Evolutionary conservation across 352 stramenopile genomes (phyloP).

Genomic region (Phytophthora multivora): DNA sequence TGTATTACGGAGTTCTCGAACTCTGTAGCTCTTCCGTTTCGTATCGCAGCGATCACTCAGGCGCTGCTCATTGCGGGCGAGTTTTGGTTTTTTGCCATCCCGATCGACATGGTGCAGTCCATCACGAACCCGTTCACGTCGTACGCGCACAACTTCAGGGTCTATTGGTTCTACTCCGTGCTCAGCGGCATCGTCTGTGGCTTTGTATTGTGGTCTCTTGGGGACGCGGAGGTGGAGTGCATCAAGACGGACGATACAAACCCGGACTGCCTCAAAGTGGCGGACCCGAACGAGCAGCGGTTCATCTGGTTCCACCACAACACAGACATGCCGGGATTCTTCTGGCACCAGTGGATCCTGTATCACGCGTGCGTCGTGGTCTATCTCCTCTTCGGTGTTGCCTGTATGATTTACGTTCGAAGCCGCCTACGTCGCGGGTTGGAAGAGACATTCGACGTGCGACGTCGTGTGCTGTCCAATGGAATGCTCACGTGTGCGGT

Average conservation of each 20-base stretch:
- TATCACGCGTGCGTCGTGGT: constrained; percentile 84
- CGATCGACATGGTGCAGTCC: constrained; percentile 88
- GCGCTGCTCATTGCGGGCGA: constrained; percentile 82
- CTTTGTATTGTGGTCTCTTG: constrained; percentile 64
- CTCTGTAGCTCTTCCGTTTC: constrained; percentile 61
- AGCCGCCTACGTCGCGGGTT: constrained; percentile 72
- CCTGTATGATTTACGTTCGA: constrained; percentile 80
- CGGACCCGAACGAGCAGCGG: constrained; percentile 38
- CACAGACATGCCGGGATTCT: constrained; percentile 74
- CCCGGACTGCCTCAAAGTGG: constrained; percentile 28
- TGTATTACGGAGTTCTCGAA: constrained; percentile 66
- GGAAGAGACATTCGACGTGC: constrained; percentile 87
- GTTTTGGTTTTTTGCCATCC: constrained; percentile 91
- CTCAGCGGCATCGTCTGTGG: constrained; percentile 74
- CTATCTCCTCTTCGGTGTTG: constrained; percentile 76
- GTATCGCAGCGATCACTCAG: constrained; percentile 70
- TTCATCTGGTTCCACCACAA: constrained; percentile 90
- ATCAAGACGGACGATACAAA: constrained; percentile 22
- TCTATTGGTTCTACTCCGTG: constrained; percentile 87
- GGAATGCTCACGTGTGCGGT: constrained; percentile 81
- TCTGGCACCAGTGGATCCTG: constrained; percentile 82
- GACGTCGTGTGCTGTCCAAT: constrained; percentile 74
- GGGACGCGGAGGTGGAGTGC: constrained; percentile 39
- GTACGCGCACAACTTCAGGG: constrained; percentile 80
- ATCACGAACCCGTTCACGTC: constrained; percentile 91